phyloP scores from a whole-genome alignment of 2,329 filamentous ascomycete species.

The Verticillium albo-atrum region DNA sequence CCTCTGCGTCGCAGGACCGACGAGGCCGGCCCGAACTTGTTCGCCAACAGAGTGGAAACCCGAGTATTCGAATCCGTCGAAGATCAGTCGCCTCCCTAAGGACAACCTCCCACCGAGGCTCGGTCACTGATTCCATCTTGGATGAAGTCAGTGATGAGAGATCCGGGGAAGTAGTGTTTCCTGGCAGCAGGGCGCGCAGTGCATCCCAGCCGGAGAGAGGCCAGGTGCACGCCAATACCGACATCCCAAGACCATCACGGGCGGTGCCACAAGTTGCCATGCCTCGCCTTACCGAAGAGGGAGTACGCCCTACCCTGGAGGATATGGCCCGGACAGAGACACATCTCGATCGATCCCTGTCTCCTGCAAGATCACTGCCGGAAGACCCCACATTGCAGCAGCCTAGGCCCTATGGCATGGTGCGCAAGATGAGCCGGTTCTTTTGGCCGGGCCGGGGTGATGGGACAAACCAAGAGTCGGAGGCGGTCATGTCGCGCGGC shows the following conservation, averaged over 20 bases:
- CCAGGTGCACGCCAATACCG: conserved; percentile 5
- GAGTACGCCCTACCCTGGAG: conserved; percentile 26
- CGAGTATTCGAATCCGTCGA: not conserved
- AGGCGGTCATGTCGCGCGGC: too few species aligned
- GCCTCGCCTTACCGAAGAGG: conserved; percentile 35
- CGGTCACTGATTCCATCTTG: not conserved
- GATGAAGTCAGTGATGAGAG: not conserved
- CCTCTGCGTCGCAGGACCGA: not conserved
- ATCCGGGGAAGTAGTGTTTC: not conserved
- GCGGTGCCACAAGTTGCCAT: conserved; percentile 26
- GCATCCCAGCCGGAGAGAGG: not conserved
- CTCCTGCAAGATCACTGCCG: conserved; percentile 6
- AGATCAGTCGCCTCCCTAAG: not conserved
- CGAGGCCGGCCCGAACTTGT: not conserved
- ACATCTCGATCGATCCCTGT: conserved; percentile 20
- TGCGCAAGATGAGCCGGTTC: conserved; percentile 4
- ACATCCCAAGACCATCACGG: conserved; percentile 12
- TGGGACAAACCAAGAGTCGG: not conserved
- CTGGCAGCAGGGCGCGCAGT: not conserved
- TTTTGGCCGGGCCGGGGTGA: conserved; percentile 6
- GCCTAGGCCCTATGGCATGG: not conserved
- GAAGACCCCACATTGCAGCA: conserved; percentile 6
- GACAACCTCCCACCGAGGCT: not conserved
- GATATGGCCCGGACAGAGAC: conserved; percentile 22
- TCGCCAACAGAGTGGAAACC: not conserved